These are phyloP conservation scores for Yamadazyma kitorensis DNA, from an alignment of 805 yeast species.

Conservation along the genomic window DNA sequence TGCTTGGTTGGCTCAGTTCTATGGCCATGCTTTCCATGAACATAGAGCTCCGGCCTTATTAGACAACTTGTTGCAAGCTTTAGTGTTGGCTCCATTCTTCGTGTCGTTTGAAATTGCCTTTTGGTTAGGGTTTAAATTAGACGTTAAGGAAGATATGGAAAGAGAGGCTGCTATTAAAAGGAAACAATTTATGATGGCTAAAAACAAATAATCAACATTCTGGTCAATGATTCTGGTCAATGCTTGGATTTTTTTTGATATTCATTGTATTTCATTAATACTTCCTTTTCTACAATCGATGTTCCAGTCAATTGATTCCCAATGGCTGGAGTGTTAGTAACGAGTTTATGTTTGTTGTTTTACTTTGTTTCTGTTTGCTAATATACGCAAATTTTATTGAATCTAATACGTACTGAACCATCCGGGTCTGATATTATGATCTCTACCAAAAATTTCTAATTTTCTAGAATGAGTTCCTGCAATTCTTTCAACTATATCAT, in stretches of 20 bases:
- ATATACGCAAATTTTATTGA: constrained; percentile 18
- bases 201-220: neutral
- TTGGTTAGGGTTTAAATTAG: constrained; percentile 56
- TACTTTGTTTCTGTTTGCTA: constrained; percentile 7
- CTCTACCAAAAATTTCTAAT: constrained; percentile 85
- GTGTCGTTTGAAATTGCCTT: constrained; percentile 78
- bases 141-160: constrained; percentile 50
- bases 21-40: constrained; percentile 85
- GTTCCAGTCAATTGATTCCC: constrained; percentile 75
- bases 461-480: constrained; percentile 78
- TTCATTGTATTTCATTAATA: constrained; percentile 38
- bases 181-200: constrained; percentile 5
- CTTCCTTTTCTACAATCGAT: constrained; percentile 56
- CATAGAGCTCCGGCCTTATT: constrained; percentile 80
- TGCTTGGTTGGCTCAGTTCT: constrained; percentile 81
- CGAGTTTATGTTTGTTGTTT: constrained; percentile 13
- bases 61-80: constrained; percentile 79
- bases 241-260: constrained; percentile 12
- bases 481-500: constrained; percentile 79
- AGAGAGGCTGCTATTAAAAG: constrained; percentile 35
- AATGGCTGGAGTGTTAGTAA: constrained; percentile 37
- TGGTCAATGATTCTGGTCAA: constrained; percentile 1
- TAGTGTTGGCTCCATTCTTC: constrained; percentile 89
- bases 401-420: constrained; percentile 57
- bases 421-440: constrained; percentile 81